These are phyloP conservation scores for Butyriboletus loyo DNA, from an alignment of 768 basidiomycete species.

Conservation along the genomic window DNA sequence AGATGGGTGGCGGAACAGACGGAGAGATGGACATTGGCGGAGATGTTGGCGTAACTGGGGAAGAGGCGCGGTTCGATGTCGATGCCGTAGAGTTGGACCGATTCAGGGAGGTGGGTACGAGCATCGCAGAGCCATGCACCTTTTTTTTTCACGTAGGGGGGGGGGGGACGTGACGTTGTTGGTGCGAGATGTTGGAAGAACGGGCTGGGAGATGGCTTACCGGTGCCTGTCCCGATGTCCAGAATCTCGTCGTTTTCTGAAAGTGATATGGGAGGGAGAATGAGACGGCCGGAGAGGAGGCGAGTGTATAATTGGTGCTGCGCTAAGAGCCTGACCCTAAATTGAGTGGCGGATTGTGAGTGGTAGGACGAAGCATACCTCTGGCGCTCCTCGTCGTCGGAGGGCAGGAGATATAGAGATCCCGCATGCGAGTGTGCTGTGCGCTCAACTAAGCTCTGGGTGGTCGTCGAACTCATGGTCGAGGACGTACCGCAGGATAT, in stretches of 20 bases:
- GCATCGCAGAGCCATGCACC: slow-evolving; percentile 24
- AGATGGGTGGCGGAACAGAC: slow-evolving; percentile 26
- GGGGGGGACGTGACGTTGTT: not conserved
- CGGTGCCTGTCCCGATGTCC: slow-evolving; percentile 22
- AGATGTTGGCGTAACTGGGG: slow-evolving; percentile 3
- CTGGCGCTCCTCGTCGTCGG: slow-evolving; percentile 25
- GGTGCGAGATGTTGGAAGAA: not conserved
- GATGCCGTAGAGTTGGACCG: slow-evolving; percentile 23
- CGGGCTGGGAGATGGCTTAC: not conserved
- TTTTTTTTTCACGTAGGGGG: not conserved
- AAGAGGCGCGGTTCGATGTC: slow-evolving; percentile 26
- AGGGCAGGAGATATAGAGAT: slow-evolving; percentile 23
- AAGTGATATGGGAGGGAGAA: slow-evolving; percentile 16
- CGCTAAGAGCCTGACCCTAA: slow-evolving; percentile 1
- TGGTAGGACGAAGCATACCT: slow-evolving; percentile 7
- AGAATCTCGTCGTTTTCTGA: slow-evolving; percentile 20
- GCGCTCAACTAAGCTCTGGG: slow-evolving; percentile 5
- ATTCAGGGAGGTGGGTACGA: slow-evolving; percentile 10
- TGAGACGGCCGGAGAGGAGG: slow-evolving; percentile 20
- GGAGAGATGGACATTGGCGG: slow-evolving; percentile 19
- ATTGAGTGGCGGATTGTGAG: not conserved
- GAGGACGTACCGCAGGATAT: not conserved
- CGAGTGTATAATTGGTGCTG: slow-evolving; percentile 22
- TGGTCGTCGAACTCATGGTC: slow-evolving; percentile 7
- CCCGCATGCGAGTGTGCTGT: slow-evolving; percentile 20